These are phyloP conservation scores for Hibiscus mutabilis DNA, from an alignment of 345 rosid genomes.

Conservation along the genomic window DNA sequence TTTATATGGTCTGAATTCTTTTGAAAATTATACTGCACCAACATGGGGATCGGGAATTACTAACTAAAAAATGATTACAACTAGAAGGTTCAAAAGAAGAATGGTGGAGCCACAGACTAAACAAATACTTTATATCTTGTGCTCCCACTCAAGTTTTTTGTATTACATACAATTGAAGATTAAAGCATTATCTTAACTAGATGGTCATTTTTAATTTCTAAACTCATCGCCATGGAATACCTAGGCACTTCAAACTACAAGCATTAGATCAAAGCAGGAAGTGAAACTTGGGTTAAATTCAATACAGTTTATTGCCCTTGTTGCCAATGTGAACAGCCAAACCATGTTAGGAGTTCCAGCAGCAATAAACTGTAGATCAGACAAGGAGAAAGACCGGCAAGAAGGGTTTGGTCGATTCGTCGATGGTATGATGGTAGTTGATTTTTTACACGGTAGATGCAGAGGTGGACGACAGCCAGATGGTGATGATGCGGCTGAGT, in stretches of 20 bases:
- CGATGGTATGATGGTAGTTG: slow-evolving; percentile 11
- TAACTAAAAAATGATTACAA: too few relatives aligned
- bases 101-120: neutral
- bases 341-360: slow-evolving; percentile 8
- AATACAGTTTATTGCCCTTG: slow-evolving; percentile 13
- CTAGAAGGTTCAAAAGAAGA: too few relatives aligned
- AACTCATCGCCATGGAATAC: neutral
- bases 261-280: slow-evolving; percentile 10
- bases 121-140: neutral
- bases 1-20: neutral
- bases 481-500: slow-evolving; percentile 2
- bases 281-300: neutral
- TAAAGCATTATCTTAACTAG: too few relatives aligned
- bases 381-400: slow-evolving; percentile 35
- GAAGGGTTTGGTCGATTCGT: slow-evolving; percentile 16
- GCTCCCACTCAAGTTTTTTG: too few relatives aligned
- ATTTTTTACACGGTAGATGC: slow-evolving; percentile 24
- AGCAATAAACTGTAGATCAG: slow-evolving; percentile 31
- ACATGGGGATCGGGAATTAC: neutral
- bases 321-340: slow-evolving; percentile 14
- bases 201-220: slow-evolving; percentile 8
- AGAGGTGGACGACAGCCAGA: slow-evolving; percentile 28
- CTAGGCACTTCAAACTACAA: slow-evolving; percentile 8
- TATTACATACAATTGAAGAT: too few relatives aligned
- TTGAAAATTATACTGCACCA: neutral